Evolutionary conservation across 163 green algal genomes (phyloP).

Genomic region (Chlamydomonas reinhardtii): DNA sequence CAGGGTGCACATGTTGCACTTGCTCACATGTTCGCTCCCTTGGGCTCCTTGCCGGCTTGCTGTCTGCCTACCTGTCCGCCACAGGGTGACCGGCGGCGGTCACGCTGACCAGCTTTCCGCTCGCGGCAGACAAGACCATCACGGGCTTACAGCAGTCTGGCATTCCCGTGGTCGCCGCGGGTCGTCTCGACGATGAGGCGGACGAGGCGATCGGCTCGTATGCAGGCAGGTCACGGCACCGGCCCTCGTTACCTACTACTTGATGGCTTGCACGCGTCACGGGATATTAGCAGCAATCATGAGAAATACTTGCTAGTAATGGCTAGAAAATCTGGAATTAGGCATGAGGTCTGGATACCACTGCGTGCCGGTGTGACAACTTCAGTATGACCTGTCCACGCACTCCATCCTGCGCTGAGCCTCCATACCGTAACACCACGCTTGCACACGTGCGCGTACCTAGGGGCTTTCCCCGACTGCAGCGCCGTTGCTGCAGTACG

Average conservation of each 20-base stretch:
- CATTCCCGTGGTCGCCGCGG: not conserved
- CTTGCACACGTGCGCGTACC: not conserved
- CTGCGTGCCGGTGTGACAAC: too few relatives aligned
- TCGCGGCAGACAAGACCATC: not conserved
- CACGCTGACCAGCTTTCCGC: conserved; percentile 10
- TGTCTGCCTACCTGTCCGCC: not conserved
- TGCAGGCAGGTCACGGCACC: not conserved
- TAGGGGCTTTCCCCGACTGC: not conserved
- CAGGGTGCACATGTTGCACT: too few relatives aligned
- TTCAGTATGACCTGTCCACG: too few relatives aligned
- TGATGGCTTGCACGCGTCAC: not conserved
- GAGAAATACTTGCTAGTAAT: too few relatives aligned
- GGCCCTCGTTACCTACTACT: not conserved
- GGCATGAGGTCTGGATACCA: too few relatives aligned
- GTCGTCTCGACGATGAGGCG: not conserved
- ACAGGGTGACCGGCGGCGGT: conserved; percentile 9
- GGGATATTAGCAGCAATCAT: too few relatives aligned
- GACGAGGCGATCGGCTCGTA: conserved; percentile 18
- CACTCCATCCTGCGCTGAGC: conserved; percentile 1
- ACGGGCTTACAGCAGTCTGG: conserved; percentile 9
- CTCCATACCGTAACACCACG: not conserved
- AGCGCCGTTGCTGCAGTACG: conserved; percentile 8
- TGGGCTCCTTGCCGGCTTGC: not conserved
- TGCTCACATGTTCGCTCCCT: conserved; percentile 14
- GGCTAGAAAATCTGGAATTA: too few relatives aligned